Evolutionary conservation across 139 green algal genomes (phyloP), one percentile per base, ranked within the genome.

Genomic region (Limnomonas spitsbergensis): DNA sequence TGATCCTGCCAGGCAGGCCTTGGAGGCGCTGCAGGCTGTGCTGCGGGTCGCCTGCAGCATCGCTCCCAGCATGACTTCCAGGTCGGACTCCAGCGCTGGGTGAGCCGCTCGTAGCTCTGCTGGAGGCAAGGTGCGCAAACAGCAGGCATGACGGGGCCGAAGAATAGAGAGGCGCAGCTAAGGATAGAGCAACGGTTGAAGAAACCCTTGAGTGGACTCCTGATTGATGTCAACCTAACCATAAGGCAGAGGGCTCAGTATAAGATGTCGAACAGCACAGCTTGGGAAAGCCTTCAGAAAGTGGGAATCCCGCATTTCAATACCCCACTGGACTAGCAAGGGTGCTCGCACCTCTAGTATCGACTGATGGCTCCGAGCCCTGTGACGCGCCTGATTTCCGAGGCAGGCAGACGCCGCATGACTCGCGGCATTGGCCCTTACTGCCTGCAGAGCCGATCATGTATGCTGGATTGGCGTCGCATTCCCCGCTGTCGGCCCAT

Each of bases 381-480:
- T 14, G 14, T 61, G 47, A 14, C 14, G 9, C 68, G 68, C 35
- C 36, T 40, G 35, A 4, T 6, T n/a, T 69, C 32, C 42, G 72
- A 9, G 72, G 26, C 39, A 69, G 4, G 34, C 53, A 69, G 24
- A 78, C 53, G 35, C 52, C 74, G 9, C 74, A 79, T 52, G 47
- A 36, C 20, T 40, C 2, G 27, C 53, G 20, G 35, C 74, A 56
- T 20, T 53, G 34, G 35, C 74, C 74, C 35, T 42, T 71, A 34
- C 24, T 37, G 14, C 53, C 31, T 31, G 31, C 7, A 34, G 29
- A 72, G 53, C 47, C 74, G 4, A 79, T 35, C 74, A 72, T 69
- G 74, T 79, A 72, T 27, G 40, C 4, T n/a, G 70, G 70, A 38
- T 76, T 79, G n/a, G 74, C 74, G 20, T 53, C 47, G 14, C 47